Percentiles rank a stretch among this genome's conserved stretches.
Conservation (phyloP, 805 yeast species). For the Schwanniomyces polymorphus region DNA sequence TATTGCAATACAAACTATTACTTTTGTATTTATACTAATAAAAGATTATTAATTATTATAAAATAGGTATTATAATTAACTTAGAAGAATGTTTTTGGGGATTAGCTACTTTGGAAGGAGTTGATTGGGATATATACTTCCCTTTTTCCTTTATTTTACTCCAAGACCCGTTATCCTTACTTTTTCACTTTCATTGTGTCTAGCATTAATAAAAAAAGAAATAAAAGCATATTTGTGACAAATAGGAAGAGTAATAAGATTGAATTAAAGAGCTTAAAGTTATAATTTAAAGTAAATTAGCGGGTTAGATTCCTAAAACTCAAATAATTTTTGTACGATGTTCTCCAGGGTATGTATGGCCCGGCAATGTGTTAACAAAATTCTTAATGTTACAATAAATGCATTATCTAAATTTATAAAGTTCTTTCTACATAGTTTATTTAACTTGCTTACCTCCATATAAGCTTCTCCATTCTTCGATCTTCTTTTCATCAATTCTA, state of each 20-base stretch:
- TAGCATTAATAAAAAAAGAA: too few relatives aligned
- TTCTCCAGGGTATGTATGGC: neutral
- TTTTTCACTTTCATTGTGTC: too few relatives aligned
- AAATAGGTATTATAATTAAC: neutral
- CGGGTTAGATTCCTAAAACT: neutral
- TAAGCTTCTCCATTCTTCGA: conserved; percentile 80
- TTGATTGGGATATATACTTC: conserved; percentile 28
- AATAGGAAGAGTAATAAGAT: too few relatives aligned
- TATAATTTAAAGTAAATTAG: neutral
- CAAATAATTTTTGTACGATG: neutral
- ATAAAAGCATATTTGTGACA: too few relatives aligned
- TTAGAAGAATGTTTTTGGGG: neutral
- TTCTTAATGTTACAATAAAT: neutral
- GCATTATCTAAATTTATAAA: neutral
- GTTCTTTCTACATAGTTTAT: conserved; percentile 2
- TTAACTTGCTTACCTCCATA: conserved; percentile 76
- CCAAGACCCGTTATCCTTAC: conserved; percentile 29
- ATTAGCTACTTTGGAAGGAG: conserved; percentile 19
- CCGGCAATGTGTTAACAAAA: neutral
- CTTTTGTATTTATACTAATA: too few relatives aligned
- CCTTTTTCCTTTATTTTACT: conserved; percentile 27
- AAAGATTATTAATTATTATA: neutral
- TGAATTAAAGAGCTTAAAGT: too few relatives aligned
- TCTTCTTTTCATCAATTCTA: conserved; percentile 87
- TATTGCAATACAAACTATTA: too few relatives aligned